These are phyloP conservation scores for Pseudevernia furfuracea DNA, from an alignment of 495 filamentous ascomycete species.

Conservation along the genomic window DNA sequence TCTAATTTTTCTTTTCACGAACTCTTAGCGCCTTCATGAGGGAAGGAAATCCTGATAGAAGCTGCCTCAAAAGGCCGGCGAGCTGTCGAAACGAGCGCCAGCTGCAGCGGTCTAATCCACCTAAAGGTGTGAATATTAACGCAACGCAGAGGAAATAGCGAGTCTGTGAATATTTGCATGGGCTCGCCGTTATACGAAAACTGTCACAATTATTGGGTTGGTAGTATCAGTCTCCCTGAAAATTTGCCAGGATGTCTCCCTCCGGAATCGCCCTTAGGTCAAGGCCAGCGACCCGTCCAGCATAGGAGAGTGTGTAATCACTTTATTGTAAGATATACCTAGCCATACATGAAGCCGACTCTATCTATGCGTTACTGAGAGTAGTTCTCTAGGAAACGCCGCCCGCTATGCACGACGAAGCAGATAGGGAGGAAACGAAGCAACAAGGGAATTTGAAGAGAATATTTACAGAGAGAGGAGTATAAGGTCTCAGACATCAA, in stretches of 20 bases:
- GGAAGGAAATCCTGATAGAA: too few species aligned
- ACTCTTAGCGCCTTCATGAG: too few species aligned
- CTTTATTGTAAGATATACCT: neutral
- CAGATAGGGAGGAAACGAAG: neutral
- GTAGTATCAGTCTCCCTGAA: neutral
- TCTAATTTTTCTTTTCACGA: too few species aligned
- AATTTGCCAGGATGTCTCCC: neutral
- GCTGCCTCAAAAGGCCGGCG: too few species aligned
- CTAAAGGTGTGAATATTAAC: too few species aligned
- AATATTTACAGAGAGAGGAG: neutral
- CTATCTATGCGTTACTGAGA: neutral
- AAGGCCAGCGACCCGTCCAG: neutral
- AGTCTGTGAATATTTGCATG: too few species aligned
- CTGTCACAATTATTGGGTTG: neutral
- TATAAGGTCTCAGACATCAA: conserved; percentile 21
- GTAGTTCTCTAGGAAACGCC: neutral
- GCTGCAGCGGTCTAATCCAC: too few species aligned
- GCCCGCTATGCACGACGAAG: conserved; percentile 4
- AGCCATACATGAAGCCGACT: neutral
- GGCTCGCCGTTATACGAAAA: too few species aligned
- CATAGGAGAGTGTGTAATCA: neutral
- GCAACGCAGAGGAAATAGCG: too few species aligned
- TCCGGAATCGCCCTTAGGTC: neutral
- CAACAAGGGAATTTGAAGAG: too few species aligned
- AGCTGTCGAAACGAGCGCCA: too few species aligned